Evolutionary conservation across 192 early-diverging fungal species (phyloP), one percentile per base, ranked within the genome.

Genomic region (Backusella sp.): DNA sequence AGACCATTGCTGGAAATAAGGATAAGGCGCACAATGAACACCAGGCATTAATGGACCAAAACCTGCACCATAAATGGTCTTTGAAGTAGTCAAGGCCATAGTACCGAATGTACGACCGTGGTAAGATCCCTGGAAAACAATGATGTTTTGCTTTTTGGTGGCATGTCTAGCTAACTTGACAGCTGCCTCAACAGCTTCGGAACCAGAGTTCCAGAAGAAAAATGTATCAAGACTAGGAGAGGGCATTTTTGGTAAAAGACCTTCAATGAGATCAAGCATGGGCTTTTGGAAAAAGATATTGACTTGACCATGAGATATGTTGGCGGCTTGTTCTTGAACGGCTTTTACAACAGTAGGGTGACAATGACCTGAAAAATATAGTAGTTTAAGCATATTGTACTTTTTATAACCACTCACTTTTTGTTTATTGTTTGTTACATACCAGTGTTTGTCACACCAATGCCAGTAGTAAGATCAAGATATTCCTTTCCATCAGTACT

Each of bases 291-390:
- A 79, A 42, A 81, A 53, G 26, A 85, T 80, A 49, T 85, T 83
- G 37, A 83, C 79, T 74, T 85, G 84, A 52, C 65, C 84, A 39
- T 84, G 82, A 34, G 67, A 56, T 15, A 85, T 67, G n/a, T 68
- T 85, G 9, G 79, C 82, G 0, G 82, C 82, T 67, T 85, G 84
- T n/a, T 83, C 82, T 70, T 84, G 82, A 23, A 85, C 82, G n/a
- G 84, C 84, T 56, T 85, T 85, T 15, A 85, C 84, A 70, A 85
- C 82, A 26, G 74, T 83, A 59, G 84, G 84, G 59, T 85, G 84
- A 35, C 79, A 81, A 56, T 85, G 84, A 32, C 84, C 84, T 80
- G 66, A 14, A 49, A 69, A 65, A 62, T 14, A 15, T 6, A 49
- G 46, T 7, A 6, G 6, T 49, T 17, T 49, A 44, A 49, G 6